Evolutionary conservation across 768 basidiomycete species (phyloP), one percentile per base, ranked within the genome.

Genomic region (Tulasnella sp.): DNA sequence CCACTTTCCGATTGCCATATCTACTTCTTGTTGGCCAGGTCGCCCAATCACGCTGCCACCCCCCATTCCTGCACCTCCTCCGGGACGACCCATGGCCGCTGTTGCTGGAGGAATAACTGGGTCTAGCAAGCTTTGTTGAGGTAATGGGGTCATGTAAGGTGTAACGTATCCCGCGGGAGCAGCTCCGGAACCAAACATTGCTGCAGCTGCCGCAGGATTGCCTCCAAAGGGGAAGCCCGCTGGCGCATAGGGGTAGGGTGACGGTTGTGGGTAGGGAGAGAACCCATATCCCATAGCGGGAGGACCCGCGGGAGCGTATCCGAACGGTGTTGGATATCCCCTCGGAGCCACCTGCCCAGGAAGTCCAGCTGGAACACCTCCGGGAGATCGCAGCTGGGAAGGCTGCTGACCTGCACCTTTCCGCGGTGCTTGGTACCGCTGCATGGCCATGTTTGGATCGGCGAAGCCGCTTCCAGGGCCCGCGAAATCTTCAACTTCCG

Each of bases 101-200:
- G 41, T 28, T 75, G 74, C 24, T 4, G 74, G 74, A 28, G 44
- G 76, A 28, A 28, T 46, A 20, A 75, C 48, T 7, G 79, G 79
- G 58, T 80, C 79, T 6, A 80, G 74, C 42, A 80, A 40, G 31
- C 40, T 46, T 37, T 46, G 69, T 22, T 69, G 31, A 28, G 79
- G 79, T 34, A 80, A n/a, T 20, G 79, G 79, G 42, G 79, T 80
- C 79, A 80, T 80, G 79, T 74, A 80, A 58, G 79, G 79, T 9
- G 79, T 73, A 7, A 24, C 74, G 34, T 48, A 80, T 8, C 44
- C 44, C 3, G 46, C 48, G 24, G 76, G 76, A 41, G 78, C 78
- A 78, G 77, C 77, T 41, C 28, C 48, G 5, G 50, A 28, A 34
- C 72, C 79, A 48, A 75, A 80, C 79, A 80, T 80, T 18, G 48